Conservation (phyloP, 805 yeast genomes). For the Spathaspora gorwiae region DNA sequence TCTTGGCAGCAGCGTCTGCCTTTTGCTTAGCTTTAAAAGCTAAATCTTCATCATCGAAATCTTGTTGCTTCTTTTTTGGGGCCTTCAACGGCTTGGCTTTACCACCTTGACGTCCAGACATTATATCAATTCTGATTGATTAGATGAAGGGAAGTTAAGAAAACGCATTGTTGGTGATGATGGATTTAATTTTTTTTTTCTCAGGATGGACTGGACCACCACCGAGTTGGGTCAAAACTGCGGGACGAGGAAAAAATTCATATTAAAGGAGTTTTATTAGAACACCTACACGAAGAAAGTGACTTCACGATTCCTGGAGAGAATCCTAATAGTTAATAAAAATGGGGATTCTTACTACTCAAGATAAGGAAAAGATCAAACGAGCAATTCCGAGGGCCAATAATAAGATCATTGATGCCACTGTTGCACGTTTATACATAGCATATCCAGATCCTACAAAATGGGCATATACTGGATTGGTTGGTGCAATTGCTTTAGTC, state of each 20-base stretch:
- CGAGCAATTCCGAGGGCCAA: slow-evolving; percentile 84
- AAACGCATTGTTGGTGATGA: too few species aligned
- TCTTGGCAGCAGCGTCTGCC: slow-evolving; percentile 90
- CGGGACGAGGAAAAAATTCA: background rate
- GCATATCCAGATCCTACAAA: slow-evolving; percentile 79
- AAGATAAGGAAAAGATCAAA: slow-evolving; percentile 85
- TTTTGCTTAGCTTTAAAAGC: slow-evolving; percentile 93
- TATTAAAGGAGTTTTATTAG: background rate
- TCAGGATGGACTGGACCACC: background rate
- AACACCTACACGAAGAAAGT: background rate
- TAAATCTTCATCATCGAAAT: slow-evolving; percentile 77
- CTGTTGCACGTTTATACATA: slow-evolving; percentile 83
- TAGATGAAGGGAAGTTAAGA: background rate
- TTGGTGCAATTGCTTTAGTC: slow-evolving; percentile 82
- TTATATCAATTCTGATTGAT: slow-evolving; percentile 18
- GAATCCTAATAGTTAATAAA: background rate
- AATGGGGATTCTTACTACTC: slow-evolving; percentile 37
- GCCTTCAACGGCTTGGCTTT: slow-evolving; percentile 87
- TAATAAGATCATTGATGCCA: slow-evolving; percentile 83
- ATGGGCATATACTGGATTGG: slow-evolving; percentile 86
- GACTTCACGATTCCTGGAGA: too few species aligned
- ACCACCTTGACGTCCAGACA: slow-evolving; percentile 98
- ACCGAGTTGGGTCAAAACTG: background rate
- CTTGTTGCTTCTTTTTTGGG: slow-evolving; percentile 76
- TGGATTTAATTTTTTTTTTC: background rate